Evolutionary conservation across 371 early-diverging fungal species (phyloP).

Genomic region (Funneliformis caledonium): DNA sequence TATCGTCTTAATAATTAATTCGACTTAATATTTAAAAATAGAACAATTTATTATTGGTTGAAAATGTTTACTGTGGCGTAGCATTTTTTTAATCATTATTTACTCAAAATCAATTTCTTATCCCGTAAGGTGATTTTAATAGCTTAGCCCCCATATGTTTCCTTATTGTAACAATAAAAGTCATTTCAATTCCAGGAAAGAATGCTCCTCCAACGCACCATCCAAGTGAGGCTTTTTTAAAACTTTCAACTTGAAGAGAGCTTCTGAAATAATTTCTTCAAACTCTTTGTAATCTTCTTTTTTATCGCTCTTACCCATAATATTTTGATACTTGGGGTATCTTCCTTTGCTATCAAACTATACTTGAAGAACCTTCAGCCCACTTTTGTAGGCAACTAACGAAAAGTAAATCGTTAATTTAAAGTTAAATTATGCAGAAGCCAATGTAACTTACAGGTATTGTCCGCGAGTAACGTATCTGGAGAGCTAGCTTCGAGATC

Average conservation of each 20-base stretch:
- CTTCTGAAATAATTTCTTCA: slow-evolving; percentile 8
- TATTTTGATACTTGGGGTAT: slow-evolving; percentile 1
- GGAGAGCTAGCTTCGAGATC: neutral
- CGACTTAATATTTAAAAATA: too few relatives aligned
- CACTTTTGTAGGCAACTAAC: slow-evolving; percentile 11
- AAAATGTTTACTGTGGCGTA: too few relatives aligned
- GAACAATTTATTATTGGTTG: too few relatives aligned
- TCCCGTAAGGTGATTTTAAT: too few relatives aligned
- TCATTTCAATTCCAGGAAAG: slow-evolving; percentile 40
- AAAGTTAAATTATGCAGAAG: slow-evolving; percentile 15
- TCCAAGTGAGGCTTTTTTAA: slow-evolving; percentile 32
- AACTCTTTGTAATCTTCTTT: neutral
- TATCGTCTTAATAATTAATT: too few relatives aligned
- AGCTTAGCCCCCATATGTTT: too few relatives aligned
- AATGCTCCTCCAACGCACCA: slow-evolving; percentile 37
- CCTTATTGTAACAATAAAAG: slow-evolving; percentile 15
- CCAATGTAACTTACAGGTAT: slow-evolving; percentile 27
- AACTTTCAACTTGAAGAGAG: slow-evolving; percentile 18
- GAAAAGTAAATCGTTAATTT: neutral
- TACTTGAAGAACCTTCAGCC: slow-evolving; percentile 16
- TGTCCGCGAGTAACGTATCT: slow-evolving; percentile 30
- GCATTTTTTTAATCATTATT: too few relatives aligned
- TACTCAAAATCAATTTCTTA: too few relatives aligned
- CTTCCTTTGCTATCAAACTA: neutral
- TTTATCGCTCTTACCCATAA: neutral